Evolutionary conservation across 345 rosid genomes (phyloP).

Genomic region (Cardiospermum halicacabum): DNA sequence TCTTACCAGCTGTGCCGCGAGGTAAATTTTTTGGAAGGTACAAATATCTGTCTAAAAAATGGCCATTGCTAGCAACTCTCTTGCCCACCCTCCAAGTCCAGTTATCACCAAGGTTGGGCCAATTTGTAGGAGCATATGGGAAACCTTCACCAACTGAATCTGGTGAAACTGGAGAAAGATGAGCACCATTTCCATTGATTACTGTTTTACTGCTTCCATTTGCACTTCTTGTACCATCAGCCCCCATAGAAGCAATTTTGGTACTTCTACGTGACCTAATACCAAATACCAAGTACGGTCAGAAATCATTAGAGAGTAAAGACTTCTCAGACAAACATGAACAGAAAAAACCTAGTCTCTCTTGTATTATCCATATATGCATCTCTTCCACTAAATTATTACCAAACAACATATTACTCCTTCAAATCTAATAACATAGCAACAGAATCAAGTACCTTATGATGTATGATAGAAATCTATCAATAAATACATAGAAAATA

Average conservation of each 20-base stretch:
- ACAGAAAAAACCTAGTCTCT: background rate
- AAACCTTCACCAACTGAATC: constrained; percentile 51
- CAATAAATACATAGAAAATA: background rate
- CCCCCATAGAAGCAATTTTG: constrained; percentile 27
- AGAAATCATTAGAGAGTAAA: constrained; percentile 10
- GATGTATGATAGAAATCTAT: background rate
- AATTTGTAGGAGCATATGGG: constrained; percentile 68
- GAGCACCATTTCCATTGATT: constrained; percentile 17
- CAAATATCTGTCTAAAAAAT: constrained; percentile 53
- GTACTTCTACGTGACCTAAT: background rate
- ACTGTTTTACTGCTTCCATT: constrained; percentile 23
- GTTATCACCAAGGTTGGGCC: constrained; percentile 60
- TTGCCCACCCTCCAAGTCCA: constrained; percentile 73
- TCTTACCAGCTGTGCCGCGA: background rate
- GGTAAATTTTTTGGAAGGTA: constrained; percentile 56
- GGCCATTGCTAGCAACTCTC: constrained; percentile 33
- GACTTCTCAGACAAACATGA: background rate
- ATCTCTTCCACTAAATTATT: background rate
- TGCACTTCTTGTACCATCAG: constrained; percentile 14
- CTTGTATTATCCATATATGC: background rate
- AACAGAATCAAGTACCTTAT: background rate
- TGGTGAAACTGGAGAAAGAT: constrained; percentile 37
- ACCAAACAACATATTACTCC: background rate
- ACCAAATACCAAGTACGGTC: constrained; percentile 16
- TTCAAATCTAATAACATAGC: background rate